Base-by-base conservation (phyloP, 805 yeast genomes). In the Tetrapisispora arboricola region DNA sequence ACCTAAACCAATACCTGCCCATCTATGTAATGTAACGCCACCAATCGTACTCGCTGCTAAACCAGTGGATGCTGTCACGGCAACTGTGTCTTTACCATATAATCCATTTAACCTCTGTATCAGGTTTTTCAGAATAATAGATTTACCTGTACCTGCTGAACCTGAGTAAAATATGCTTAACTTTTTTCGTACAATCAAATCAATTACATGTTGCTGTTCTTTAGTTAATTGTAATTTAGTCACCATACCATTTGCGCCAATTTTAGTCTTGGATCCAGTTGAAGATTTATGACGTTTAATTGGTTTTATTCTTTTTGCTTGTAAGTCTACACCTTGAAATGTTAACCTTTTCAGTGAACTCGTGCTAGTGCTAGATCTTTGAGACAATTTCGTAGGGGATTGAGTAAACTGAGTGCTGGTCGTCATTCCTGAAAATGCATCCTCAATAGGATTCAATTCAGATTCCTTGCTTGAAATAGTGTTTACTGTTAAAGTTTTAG, bases 11-110 rank as follows among this genome's bases (percentile, higher is more conserved):
- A 87, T 74, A 1, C 95, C 94, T 0, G 95, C 75, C 64, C 80
- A 86, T 53, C 83, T 71, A 59, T 90, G 94, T 22, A 92, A 67
- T 0, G 98, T 92, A 24, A 73, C 75, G 19, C 98, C 98, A 2
- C 94, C 95, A 50, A 92, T 83, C 52, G 87, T 86, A 32, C 86
- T 81, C 0, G 96, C 98, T 0, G 98, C 98, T 46, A 92, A 66
- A 1, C 98, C 98, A 0, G 98, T 92, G 0, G 96, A 84, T 0
- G 98, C 98, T 0, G 97, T 86, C 4, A 92, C 77, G 0, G 94
- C 95, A 3, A 92, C 84, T 0, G 67, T 60, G 11, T 66, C 66
- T 1, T 58, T 54, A 3, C 68, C 65, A 55, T 75, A 69, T 33
- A 70, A 64, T 1, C 50, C 45, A 16, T 61, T 60, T 38, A 86